Base-by-base conservation (phyloP, 2,329 filamentous ascomycete genomes). In the Stachybotrys elegans region DNA sequence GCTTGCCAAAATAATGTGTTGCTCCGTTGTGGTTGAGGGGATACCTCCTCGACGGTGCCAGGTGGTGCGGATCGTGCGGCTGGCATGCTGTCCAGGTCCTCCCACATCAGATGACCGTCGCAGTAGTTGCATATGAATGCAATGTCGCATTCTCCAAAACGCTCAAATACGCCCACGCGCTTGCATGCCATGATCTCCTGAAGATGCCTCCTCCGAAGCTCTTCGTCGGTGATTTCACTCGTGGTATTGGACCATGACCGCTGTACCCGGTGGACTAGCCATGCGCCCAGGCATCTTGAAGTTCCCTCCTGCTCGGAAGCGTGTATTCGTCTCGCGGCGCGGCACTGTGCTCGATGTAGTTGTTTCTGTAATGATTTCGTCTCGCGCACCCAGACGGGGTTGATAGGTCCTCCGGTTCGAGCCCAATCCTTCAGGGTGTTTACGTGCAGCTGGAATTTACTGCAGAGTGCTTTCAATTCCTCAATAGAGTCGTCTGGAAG, bases 81-180 rank as follows among this genome's bases (percentile, higher is more conserved):
- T 6, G 78, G 77, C 62, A 81, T 73, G 40, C 61, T 64, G 49
- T 71, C 67, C 23, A 81, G 52, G 54, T 82, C 75, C 45, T 76
- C 69, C 78, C 78, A 81, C 19, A 81, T 61, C 20, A 81, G 62
- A 54, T 77, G 76, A 2, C 78, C 78, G 55, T 81, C 77, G 61
- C 78, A 81, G 55, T 74, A 81, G 60, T 82, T 76, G 62, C 78
- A 82, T 7, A 79, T 66, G 52, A 81, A 81, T 7, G 72, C 76
- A 39, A 79, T 68, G 47, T 80, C 76, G 31, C 60, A 57, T 23
- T 78, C 72, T 34, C 70, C 74, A 42, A 80, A 72, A 13, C 76
- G 69, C 59, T 79, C 72, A 48, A 81, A 81, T 22, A 67, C 65
- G n/a, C 78, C 78, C 3, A 76, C 66, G 4, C 59, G 56, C 51